Conservation (phyloP, 805 yeast genomes). For the Nakazawaea peltata region DNA sequence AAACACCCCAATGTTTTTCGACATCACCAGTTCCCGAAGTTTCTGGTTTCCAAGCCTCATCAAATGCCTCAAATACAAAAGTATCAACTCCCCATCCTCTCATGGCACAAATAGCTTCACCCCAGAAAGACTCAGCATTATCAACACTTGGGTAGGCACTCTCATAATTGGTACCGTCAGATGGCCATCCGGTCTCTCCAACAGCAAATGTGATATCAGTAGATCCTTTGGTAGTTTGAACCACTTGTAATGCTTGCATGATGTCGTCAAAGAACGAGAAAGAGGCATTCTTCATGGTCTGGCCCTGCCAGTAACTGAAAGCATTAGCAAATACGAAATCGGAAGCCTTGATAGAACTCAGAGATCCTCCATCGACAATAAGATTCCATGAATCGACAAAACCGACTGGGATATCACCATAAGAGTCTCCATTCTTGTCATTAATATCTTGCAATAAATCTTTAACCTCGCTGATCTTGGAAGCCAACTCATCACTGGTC, state of each 20-base stretch:
- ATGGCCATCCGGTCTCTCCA: constrained; percentile 98
- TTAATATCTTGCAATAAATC: constrained; percentile 47
- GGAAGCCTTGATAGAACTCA: constrained; percentile 67
- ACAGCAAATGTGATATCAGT: constrained; percentile 88
- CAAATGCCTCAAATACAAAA: constrained; percentile 89
- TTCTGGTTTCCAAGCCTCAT: constrained; percentile 94
- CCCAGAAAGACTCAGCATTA: constrained; percentile 80
- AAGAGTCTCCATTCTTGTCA: constrained; percentile 79
- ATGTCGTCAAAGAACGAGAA: constrained; percentile 94
- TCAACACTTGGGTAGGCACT: constrained; percentile 55
- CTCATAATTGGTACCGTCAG: constrained; percentile 71
- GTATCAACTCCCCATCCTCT: constrained; percentile 96
- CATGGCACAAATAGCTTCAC: constrained; percentile 83
- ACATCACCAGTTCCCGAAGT: constrained; percentile 80
- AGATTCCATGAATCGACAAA: constrained; percentile 96
- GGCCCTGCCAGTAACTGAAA: constrained; percentile 99
- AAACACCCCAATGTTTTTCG: constrained; percentile 95
- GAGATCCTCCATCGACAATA: constrained; percentile 68
- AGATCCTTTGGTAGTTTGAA: constrained; percentile 81
- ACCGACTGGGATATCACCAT: constrained; percentile 70
- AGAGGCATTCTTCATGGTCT: constrained; percentile 71
- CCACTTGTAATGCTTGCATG: constrained; percentile 90
- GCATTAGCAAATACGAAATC: constrained; percentile 91
- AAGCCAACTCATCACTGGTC: constrained; percentile 68
- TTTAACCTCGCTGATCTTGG: constrained; percentile 56